Percentiles rank a stretch among this genome's conserved stretches.
Evolutionary conservation across 176 grass and related monocot genomes (phyloP).

Genomic region (Alloteropsis semialata): DNA sequence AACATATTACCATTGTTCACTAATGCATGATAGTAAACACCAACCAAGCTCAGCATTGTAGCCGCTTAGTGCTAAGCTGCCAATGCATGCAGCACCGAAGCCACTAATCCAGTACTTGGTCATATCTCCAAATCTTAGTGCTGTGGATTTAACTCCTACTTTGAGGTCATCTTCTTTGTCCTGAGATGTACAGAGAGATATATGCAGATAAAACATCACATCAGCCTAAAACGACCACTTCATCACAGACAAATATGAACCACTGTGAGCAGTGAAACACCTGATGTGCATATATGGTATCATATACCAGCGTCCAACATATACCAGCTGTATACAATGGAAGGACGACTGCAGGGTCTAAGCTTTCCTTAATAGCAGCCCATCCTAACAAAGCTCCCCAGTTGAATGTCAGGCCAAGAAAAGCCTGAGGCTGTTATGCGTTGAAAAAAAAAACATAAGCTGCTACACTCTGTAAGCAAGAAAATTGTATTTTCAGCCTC

Average conservation of each 20-base stretch:
- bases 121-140: slow-evolving; percentile 72
- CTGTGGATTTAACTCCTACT: slow-evolving; percentile 89
- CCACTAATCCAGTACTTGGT: slow-evolving; percentile 79
- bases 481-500: not conserved
- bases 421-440: slow-evolving; percentile 79
- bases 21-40: not conserved
- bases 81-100: slow-evolving; percentile 61
- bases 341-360: slow-evolving; percentile 63
- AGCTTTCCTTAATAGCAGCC: slow-evolving; percentile 72
- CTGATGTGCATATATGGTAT: slow-evolving; percentile 98
- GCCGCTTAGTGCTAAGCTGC: slow-evolving; percentile 57
- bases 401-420: slow-evolving; percentile 86
- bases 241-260: slow-evolving; percentile 7
- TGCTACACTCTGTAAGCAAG: not conserved
- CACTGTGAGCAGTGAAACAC: slow-evolving; percentile 17
- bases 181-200: slow-evolving; percentile 21
- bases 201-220: not conserved
- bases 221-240: not conserved
- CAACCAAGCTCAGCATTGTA: slow-evolving; percentile 83
- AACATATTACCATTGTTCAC: not conserved
- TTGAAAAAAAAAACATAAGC: not conserved
- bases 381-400: slow-evolving; percentile 95
- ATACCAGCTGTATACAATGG: slow-evolving; percentile 78
- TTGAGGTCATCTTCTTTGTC: slow-evolving; percentile 93
- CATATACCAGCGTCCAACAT: slow-evolving; percentile 93